phyloP scores from a whole-genome alignment of 257 asterid genomes.

The Leptodermis oblonga region DNA sequence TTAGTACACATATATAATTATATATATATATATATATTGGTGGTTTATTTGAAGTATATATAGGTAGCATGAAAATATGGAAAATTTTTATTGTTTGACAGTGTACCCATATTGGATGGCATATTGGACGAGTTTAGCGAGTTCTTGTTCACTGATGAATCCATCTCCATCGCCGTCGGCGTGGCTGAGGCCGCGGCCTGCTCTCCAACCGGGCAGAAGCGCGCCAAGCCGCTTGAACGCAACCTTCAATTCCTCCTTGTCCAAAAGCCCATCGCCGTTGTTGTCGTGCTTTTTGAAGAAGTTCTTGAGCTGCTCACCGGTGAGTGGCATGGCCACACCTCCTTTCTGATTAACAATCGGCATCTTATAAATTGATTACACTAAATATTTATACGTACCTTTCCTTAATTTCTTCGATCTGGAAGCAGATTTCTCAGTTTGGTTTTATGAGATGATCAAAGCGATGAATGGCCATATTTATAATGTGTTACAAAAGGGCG shows the following conservation, averaged over 20 bases:
- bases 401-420: too few species aligned
- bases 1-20: too few species aligned
- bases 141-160: slow-evolving; percentile 6
- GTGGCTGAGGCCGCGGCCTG: background rate
- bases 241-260: slow-evolving; percentile 14
- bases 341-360: background rate
- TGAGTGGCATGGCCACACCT: background rate
- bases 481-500: too few species aligned
- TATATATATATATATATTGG: too few species aligned
- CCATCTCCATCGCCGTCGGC: slow-evolving; percentile 26
- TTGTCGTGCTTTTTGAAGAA: slow-evolving; percentile 16
- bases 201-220: slow-evolving; percentile 18
- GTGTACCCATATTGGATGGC: slow-evolving; percentile 16
- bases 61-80: background rate
- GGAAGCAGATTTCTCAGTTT: too few species aligned
- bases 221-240: slow-evolving; percentile 21
- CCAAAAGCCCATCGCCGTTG: slow-evolving; percentile 18
- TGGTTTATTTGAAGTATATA: background rate
- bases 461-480: too few species aligned
- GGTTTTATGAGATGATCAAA: too few species aligned
- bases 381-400: too few species aligned
- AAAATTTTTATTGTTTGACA: background rate
- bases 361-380: too few species aligned
- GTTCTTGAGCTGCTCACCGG: slow-evolving; percentile 13
- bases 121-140: slow-evolving; percentile 11